These are phyloP conservation scores for Breviolum minutum DNA, from an alignment of 73 alveolate genomes.

Conservation along the genomic window DNA sequence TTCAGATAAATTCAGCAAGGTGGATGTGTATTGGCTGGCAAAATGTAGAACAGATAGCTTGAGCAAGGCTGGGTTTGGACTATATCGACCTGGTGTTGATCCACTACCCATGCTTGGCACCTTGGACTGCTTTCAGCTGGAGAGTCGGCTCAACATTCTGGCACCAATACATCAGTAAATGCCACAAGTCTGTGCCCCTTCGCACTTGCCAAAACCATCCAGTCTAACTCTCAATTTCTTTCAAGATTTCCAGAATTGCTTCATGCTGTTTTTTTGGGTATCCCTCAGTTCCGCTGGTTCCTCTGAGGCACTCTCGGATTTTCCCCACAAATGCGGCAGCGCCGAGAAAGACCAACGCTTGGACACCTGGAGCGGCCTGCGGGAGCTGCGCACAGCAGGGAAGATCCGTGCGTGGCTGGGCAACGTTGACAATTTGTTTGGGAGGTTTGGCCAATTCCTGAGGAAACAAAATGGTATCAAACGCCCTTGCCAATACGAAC, in stretches of 20 bases:
- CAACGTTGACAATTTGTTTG: too few species aligned
- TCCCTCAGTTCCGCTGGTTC: background rate
- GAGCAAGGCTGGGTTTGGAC: constrained; percentile 12
- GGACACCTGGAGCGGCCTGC: constrained; percentile 86
- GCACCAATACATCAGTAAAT: too few species aligned
- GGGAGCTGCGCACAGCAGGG: constrained; percentile 54
- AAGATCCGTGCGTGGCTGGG: constrained; percentile 24
- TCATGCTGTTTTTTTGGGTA: background rate
- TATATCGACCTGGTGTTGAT: constrained; percentile 48
- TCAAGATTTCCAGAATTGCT: background rate
- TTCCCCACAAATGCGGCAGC: constrained; percentile 73
- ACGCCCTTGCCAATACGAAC: too few species aligned
- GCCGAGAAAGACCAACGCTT: background rate
- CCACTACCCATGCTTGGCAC: constrained; percentile 46
- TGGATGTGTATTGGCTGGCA: background rate
- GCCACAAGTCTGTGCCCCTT: too few species aligned
- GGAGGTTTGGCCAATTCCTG: too few species aligned
- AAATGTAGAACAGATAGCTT: background rate
- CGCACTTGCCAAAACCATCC: too few species aligned
- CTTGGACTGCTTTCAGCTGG: background rate
- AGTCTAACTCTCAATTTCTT: too few species aligned
- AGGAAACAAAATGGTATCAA: too few species aligned
- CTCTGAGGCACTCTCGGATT: constrained; percentile 26
- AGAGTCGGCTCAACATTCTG: too few species aligned
- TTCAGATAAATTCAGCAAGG: too few species aligned